phyloP scores from a whole-genome alignment of 148 eudicot species.

The Rhododendron mucronatum region DNA sequence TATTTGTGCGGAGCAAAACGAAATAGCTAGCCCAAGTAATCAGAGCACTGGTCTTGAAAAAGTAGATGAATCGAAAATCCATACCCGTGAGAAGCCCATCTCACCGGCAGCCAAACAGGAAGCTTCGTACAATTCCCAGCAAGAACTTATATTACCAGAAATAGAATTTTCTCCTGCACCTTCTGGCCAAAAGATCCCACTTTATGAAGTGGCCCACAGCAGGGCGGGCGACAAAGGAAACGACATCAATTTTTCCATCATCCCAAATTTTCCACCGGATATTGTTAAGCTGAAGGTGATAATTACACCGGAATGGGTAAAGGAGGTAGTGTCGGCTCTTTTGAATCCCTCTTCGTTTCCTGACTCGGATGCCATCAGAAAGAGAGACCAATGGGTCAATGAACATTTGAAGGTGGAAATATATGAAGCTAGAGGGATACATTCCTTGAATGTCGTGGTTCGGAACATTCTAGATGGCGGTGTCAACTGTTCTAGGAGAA shows the following conservation, averaged over 20 bases:
- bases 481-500: conserved; percentile 90
- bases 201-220: conserved; percentile 80
- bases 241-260: conserved; percentile 85
- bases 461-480: conserved; percentile 87
- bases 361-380: conserved; percentile 35
- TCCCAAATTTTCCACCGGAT: conserved; percentile 72
- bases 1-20: conserved; percentile 37
- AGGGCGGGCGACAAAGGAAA: conserved; percentile 96
- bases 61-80: conserved; percentile 5
- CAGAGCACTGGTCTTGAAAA: conserved; percentile 13
- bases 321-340: conserved; percentile 53
- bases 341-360: conserved; percentile 62
- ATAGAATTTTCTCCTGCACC: conserved; percentile 43
- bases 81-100: conserved; percentile 5
- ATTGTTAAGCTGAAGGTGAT: conserved; percentile 62
- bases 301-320: conserved; percentile 76
- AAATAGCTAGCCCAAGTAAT: conserved; percentile 15
- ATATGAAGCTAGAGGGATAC: conserved; percentile 69
- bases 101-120: conserved; percentile 17
- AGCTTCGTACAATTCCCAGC: conserved; percentile 12
- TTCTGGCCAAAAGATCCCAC: conserved; percentile 46
- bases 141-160: conserved; percentile 16
- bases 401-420: conserved; percentile 80
- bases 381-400: conserved; percentile 57
- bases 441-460: conserved; percentile 77